Conservation (phyloP, 75 land plant genomes). For the Sequoia sempervirens region DNA sequence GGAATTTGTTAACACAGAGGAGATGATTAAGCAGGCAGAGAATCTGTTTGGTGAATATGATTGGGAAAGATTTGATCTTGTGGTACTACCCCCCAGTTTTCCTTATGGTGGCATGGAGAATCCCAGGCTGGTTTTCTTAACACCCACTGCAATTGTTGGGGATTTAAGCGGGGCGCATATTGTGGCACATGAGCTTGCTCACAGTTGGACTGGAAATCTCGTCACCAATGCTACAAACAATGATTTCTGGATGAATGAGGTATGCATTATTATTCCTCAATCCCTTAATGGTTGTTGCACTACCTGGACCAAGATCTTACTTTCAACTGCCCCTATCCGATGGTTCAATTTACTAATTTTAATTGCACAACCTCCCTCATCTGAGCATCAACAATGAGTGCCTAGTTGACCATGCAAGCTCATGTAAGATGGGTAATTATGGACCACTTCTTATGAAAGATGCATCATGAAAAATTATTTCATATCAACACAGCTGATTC, state of each 20-base stretch:
- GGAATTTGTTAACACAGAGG: conserved; percentile 73
- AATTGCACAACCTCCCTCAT: background rate
- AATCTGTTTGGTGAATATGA: conserved; percentile 71
- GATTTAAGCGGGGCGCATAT: conserved; percentile 78
- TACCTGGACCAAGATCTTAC: background rate
- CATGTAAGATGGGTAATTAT: background rate
- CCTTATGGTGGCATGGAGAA: conserved; percentile 98
- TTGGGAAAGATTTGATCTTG: conserved; percentile 84
- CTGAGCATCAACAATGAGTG: background rate
- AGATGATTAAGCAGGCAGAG: conserved; percentile 74
- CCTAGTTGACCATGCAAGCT: background rate
- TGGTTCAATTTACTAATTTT: background rate
- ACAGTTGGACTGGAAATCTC: conserved; percentile 94
- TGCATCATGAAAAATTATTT: background rate
- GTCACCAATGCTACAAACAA: conserved; percentile 84
- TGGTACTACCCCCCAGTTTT: conserved; percentile 82
- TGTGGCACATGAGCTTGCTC: conserved; percentile 92
- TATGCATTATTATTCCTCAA: background rate
- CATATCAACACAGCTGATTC: no score
- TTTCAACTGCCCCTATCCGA: background rate
- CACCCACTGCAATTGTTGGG: conserved; percentile 79
- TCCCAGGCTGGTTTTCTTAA: conserved; percentile 86
- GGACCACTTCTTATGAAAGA: background rate
- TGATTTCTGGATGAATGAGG: conserved; percentile 95
- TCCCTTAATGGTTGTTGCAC: background rate